Base-by-base conservation (phyloP, 345 rosid genomes). In the Eutrema heterophyllum region DNA sequence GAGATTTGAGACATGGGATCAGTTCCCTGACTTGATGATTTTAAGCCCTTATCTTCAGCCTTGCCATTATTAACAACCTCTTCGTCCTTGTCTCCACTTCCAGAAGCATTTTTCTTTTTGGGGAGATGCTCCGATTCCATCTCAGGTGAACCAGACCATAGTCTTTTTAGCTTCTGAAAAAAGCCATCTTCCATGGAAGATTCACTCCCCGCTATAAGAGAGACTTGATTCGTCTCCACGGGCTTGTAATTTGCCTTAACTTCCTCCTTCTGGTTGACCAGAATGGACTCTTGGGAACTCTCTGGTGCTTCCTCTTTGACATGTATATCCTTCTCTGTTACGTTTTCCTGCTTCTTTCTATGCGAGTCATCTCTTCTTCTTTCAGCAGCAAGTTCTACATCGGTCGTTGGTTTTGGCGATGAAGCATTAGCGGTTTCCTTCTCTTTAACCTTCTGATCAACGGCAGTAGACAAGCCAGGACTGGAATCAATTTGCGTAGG, bases 111-210 rank as follows among this genome's bases (percentile, higher is more conserved):
- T 64, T 21, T 12, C 29, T 54, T 65, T 61, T 60, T 53, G 50
- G 71, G 60, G 66, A 64, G 26, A 35, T 60, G 71, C 51, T 48
- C 39, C 73, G 62, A 26, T 69, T 77, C 72, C 43, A 41, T 68
- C 29, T 68, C 68, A 57, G 79, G 67, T 71, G 77, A 54, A 7
- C 84, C 88, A 78, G 71, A 88, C 87, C 85, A 88, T 63, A 62
- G 67, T 66, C 35, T 78, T 87, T 86, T 71, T 18, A 84, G 39
- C 74, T 72, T 86, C 59, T 76, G 83, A 48, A 85, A 49, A 71
- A 86, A 4, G 53, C 80, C 50, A 73, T 75, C 56, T 80, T 78
- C 72, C 81, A 58, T 24, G 57, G 93, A 76, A 63, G 45, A 71
- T 39, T 56, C 61, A 53, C 52, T 81, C 60, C 67, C 65, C 64